These are phyloP conservation scores for Echinosphaeria canescens DNA, from an alignment of 2,329 filamentous ascomycete species.

Conservation along the genomic window DNA sequence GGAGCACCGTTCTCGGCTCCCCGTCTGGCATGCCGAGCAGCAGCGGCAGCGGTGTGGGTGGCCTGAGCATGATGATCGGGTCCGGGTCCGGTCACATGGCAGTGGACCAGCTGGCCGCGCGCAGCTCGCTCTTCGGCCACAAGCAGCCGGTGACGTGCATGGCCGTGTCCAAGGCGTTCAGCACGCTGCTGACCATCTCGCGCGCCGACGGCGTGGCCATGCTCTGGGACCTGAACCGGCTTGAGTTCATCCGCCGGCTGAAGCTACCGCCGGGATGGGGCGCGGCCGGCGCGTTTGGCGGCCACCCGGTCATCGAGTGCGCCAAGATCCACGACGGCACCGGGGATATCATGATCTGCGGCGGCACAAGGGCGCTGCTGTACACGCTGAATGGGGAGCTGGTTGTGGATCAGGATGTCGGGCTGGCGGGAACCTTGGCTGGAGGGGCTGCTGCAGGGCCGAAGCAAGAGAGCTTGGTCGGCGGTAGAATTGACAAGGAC, in stretches of 20 bases:
- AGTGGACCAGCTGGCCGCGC: conserved; percentile 52
- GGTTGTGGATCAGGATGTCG: conserved; percentile 65
- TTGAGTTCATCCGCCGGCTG: conserved; percentile 50
- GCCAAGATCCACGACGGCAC: conserved; percentile 78
- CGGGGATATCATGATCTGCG: conserved; percentile 74
- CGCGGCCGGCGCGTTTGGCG: no score
- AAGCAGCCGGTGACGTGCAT: conserved; percentile 64
- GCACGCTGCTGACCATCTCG: conserved; percentile 67
- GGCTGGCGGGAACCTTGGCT: conserved; percentile 23
- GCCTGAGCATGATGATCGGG: no score
- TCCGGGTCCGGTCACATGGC: no score
- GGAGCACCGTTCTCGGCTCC: no score
- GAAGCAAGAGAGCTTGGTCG: no score
- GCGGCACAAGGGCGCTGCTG: conserved; percentile 49
- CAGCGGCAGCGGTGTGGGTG: no score
- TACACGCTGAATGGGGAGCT: conserved; percentile 79
- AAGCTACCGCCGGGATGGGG: conserved; percentile 37
- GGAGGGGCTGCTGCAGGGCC: no score
- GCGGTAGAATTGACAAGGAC: no score
- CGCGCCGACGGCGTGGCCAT: conserved; percentile 60
- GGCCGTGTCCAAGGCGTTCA: conserved; percentile 72
- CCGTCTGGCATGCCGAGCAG: no score
- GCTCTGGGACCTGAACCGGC: conserved; percentile 84
- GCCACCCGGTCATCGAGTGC: conserved; percentile 47
- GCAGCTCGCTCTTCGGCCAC: conserved; percentile 76